phyloP scores from a whole-genome alignment of 768 basidiomycete genomes.

The Cystobasidium ongulense region DNA sequence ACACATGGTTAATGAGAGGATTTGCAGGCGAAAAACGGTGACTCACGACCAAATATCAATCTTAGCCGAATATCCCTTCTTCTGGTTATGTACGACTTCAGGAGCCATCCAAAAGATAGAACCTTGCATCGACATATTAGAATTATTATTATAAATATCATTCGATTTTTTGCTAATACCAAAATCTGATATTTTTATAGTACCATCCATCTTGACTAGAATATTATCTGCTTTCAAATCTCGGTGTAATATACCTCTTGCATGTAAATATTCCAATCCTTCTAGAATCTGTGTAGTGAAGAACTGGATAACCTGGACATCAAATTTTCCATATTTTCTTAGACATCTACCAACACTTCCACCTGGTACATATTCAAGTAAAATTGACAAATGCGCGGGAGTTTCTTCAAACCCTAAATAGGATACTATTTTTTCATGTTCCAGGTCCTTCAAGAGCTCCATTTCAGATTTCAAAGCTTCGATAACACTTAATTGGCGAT shows the following conservation, averaged over 20 bases:
- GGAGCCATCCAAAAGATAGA: slow-evolving; percentile 86
- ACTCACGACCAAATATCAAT: slow-evolving; percentile 85
- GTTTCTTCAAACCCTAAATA: slow-evolving; percentile 59
- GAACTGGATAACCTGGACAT: slow-evolving; percentile 80
- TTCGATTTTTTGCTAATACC: slow-evolving; percentile 96
- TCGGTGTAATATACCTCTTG: slow-evolving; percentile 81
- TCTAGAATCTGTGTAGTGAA: slow-evolving; percentile 86
- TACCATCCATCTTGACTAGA: slow-evolving; percentile 79
- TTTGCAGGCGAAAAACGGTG: background rate
- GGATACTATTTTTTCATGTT: slow-evolving; percentile 94
- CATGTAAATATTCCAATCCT: slow-evolving; percentile 88
- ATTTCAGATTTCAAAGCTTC: slow-evolving; percentile 90
- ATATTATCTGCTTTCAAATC: slow-evolving; percentile 98
- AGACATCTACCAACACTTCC: slow-evolving; percentile 87
- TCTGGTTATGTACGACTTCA: slow-evolving; percentile 60
- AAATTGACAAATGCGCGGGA: slow-evolving; percentile 52
- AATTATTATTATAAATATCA: slow-evolving; percentile 64
- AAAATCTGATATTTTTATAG: slow-evolving; percentile 97
- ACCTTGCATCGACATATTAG: slow-evolving; percentile 81
- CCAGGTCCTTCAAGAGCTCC: slow-evolving; percentile 88
- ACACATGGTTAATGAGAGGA: no score
- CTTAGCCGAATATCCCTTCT: slow-evolving; percentile 83
- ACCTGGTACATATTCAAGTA: slow-evolving; percentile 97
- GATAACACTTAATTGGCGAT: slow-evolving; percentile 72
- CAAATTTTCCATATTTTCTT: slow-evolving; percentile 66